Percentiles rank a stretch among this genome's conserved stretches.
These are phyloP conservation scores for Rusavskia elegans DNA, from an alignment of 495 filamentous ascomycete genomes.

Conservation along the genomic window DNA sequence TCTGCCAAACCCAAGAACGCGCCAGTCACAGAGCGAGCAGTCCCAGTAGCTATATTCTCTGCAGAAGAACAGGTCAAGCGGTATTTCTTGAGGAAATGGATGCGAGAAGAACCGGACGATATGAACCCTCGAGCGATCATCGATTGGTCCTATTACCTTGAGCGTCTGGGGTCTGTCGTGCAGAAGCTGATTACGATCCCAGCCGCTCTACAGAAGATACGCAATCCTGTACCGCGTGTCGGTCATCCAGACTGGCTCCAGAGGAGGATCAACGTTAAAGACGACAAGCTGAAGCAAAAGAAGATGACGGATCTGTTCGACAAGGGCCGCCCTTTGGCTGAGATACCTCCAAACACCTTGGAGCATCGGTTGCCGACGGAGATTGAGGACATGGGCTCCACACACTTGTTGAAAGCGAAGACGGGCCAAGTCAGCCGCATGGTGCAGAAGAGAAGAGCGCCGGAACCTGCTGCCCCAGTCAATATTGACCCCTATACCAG, in stretches of 20 bases:
- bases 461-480: slow-evolving; percentile 44
- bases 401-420: slow-evolving; percentile 52
- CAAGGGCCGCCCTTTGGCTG: slow-evolving; percentile 54
- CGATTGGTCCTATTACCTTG: slow-evolving; percentile 93
- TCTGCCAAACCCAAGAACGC: slow-evolving; percentile 72
- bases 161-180: slow-evolving; percentile 87
- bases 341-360: slow-evolving; percentile 53
- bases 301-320: slow-evolving; percentile 94
- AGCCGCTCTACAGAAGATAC: slow-evolving; percentile 83
- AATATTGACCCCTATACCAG: slow-evolving; percentile 65
- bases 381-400: slow-evolving; percentile 69
- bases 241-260: slow-evolving; percentile 95
- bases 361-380: slow-evolving; percentile 48
- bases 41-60: slow-evolving; percentile 94
- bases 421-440: slow-evolving; percentile 46
- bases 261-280: slow-evolving; percentile 79
- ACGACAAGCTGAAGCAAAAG: slow-evolving; percentile 94
- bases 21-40: slow-evolving; percentile 84
- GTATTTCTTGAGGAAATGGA: slow-evolving; percentile 84
- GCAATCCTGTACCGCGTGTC: slow-evolving; percentile 86
- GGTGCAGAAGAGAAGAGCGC: slow-evolving; percentile 72
- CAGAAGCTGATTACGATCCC: slow-evolving; percentile 99
- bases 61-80: slow-evolving; percentile 77
- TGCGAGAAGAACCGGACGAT: slow-evolving; percentile 82
- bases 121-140: slow-evolving; percentile 81